phyloP scores from a whole-genome alignment of 176 grass and related monocot genomes.

The Triticum dicoccoides region DNA sequence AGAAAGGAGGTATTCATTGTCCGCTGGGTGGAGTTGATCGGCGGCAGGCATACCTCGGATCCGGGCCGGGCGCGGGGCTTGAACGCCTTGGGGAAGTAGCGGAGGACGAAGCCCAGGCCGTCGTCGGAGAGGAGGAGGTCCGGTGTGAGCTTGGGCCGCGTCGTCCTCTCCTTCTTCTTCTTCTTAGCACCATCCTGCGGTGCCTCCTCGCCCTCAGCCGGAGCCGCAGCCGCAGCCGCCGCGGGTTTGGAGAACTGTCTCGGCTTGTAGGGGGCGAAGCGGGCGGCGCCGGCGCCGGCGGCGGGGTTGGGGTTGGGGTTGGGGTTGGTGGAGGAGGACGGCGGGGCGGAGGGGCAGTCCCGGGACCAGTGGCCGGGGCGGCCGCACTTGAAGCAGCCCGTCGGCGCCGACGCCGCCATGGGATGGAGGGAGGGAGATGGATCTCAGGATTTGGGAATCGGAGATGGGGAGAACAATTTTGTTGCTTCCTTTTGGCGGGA shows the following conservation, averaged over 20 bases:
- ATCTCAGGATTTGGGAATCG: background rate
- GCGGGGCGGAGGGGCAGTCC: slow-evolving; percentile 61
- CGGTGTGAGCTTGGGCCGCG: slow-evolving; percentile 74
- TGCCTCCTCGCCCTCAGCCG: background rate
- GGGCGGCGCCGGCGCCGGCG: background rate
- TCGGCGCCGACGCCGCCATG: slow-evolving; percentile 51
- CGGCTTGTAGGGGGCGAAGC: background rate
- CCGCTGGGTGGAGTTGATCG: background rate
- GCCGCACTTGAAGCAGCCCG: slow-evolving; percentile 44
- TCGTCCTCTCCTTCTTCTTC: slow-evolving; percentile 46
- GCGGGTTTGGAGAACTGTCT: background rate
- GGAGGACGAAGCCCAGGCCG: slow-evolving; percentile 74
- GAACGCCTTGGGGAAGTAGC: slow-evolving; percentile 75
- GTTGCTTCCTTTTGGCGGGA: background rate
- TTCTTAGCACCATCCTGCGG: background rate
- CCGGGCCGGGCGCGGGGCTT: slow-evolving; percentile 62
- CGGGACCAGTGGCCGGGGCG: slow-evolving; percentile 80
- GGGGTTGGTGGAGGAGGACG: slow-evolving; percentile 9
- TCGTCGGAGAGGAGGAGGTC: slow-evolving; percentile 75
- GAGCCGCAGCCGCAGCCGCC: background rate
- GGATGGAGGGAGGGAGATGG: background rate
- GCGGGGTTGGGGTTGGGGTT: background rate
- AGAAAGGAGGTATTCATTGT: background rate
- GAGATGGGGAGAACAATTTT: background rate
- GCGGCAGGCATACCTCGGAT: slow-evolving; percentile 39